Evolutionary conservation across 306 rosid genomes (phyloP), one percentile per base, ranked within the genome.

Genomic region (Quillaja saponaria): DNA sequence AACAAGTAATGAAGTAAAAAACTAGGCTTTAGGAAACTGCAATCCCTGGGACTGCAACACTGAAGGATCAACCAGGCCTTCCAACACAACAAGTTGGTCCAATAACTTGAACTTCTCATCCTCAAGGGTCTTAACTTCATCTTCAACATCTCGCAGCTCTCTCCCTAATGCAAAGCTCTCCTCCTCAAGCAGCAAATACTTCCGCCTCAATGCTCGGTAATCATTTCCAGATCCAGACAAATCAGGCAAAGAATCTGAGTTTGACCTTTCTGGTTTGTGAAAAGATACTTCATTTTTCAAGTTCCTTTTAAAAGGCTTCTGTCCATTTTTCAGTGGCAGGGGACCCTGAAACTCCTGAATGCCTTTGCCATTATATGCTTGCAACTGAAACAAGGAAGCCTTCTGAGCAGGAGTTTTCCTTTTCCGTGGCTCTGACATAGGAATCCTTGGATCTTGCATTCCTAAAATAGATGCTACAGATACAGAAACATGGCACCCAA

Each of bases 11-110:
- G 56, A 53, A 44, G 14, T 7, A 42, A 56, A 54, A 55, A n/a
- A 31, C 16, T 34, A 34, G 59, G 51, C 45, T 40, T 53, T 48
- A 57, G 68, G 20, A 42, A 65, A 25, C 41, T 67, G 71, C 55
- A 79, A 28, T 13, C 80, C 76, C 80, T 74, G 68, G 13, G 69
- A 73, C 38, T 59, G 85, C 57, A 77, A 44, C 53, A 82, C 90
- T 3, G 87, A 73, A 13, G 86, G 90, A 73, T 78, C 80, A 49
- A 87, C 62, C 8, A 90, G 81, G 49, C 95, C 95, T 82, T 91
- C 97, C 76, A 91, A 68, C 47, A 87, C 91, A 58, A 91, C 89
- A 55, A 91, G 97, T 62, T 85, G 82, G 73, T 91, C 97, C 76
- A 91, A 75, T 58, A 91, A 75, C 12, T 76, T 89, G 80, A 69